phyloP scores from a whole-genome alignment of 1,284 basidiomycete genomes.

The Amylostereum areolatum region DNA sequence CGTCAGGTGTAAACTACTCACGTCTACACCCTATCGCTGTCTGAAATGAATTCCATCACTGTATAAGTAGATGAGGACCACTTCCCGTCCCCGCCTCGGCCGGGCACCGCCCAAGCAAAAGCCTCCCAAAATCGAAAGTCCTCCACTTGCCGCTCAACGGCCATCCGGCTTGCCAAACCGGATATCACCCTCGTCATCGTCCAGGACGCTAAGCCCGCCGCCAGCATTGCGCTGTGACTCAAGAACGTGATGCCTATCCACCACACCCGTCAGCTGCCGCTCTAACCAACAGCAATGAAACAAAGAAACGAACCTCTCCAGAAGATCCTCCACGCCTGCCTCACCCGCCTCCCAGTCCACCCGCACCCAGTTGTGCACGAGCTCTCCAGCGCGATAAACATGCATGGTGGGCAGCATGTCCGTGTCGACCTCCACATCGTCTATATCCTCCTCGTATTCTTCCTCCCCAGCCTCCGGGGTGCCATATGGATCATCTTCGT shows the following conservation, averaged over 20 bases:
- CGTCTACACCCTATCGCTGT: too few relatives aligned
- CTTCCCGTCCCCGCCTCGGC: too few relatives aligned
- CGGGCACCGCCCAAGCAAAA: too few relatives aligned
- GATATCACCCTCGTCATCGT: slow-evolving; percentile 29
- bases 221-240: slow-evolving; percentile 11
- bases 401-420: slow-evolving; percentile 82
- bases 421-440: slow-evolving; percentile 59
- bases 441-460: slow-evolving; percentile 32
- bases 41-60: too few relatives aligned
- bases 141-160: too few relatives aligned
- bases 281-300: background rate
- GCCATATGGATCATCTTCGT: slow-evolving; percentile 43
- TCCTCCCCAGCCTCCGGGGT: slow-evolving; percentile 29
- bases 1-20: too few relatives aligned
- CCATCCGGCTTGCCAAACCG: slow-evolving; percentile 6
- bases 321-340: slow-evolving; percentile 60
- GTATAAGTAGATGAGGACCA: too few relatives aligned
- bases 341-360: slow-evolving; percentile 78
- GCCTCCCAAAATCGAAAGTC: too few relatives aligned
- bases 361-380: slow-evolving; percentile 78
- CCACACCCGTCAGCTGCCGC: background rate
- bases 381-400: slow-evolving; percentile 76
- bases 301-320: slow-evolving; percentile 45
- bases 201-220: slow-evolving; percentile 23
- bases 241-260: slow-evolving; percentile 22